Evolutionary conservation across 129 eudicot genomes (phyloP), one percentile per base, ranked within the genome.

Genomic region (carrot (Daucus carota)): DNA sequence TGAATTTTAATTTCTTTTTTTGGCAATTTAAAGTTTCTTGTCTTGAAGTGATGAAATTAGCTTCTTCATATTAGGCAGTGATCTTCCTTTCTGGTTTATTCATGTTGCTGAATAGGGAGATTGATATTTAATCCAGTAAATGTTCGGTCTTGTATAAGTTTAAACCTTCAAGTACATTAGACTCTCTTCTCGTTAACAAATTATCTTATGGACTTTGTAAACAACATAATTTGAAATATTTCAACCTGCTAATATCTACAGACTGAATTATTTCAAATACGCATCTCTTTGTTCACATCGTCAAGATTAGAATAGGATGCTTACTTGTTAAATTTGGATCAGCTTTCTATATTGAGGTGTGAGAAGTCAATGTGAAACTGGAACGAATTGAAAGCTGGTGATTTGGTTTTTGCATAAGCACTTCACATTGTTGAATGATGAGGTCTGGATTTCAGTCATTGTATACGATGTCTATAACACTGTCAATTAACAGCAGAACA

Each of bases 391-490:
- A 13, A 42, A 26, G 18, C 38, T 40, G 32, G 43, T 41, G 16
- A 20, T 1, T 40, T 26, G 52, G 74, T 70, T 40, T 40, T n/a
- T 59, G 66, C 20, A 12, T 46, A 17, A 46, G 20, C 38, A 63
- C 44, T 67, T 67, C 28, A 67, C 63, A 18, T 2, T 14, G 26
- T 17, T 26, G 22, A 13, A 24, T 71, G 47, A 24, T 71, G 74
- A 41, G 52, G 54, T 71, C 52, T 43, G 75, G 75, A 71, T 71
- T 43, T 71, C 17, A 42, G 75, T 71, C 8, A n/a, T 71, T 71
- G 74, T 70, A 70, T 41, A 38, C 73, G 0, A 60, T 60, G 14
- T 34, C 15, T 36, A 8, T 16, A 20, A 22, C 16, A 26, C 33
- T n/a, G 75, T n/a, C 24, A 6, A 42, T 14, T 38, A 13, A 9